phyloP scores from a whole-genome alignment of 2,329 filamentous ascomycete genomes.

The Diaporthe destruens region DNA sequence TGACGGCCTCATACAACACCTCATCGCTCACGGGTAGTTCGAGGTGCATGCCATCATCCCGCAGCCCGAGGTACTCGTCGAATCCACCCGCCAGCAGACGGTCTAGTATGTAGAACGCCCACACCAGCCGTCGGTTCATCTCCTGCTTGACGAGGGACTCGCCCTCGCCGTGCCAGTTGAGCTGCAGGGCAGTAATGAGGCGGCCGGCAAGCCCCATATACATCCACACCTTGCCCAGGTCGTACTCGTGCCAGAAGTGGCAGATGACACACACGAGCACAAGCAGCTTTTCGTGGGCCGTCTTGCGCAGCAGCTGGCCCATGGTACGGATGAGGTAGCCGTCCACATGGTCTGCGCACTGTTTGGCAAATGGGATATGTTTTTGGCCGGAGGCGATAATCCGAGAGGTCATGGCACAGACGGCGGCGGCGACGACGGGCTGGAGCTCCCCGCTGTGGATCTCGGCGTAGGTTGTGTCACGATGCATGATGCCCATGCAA shows the following conservation, averaged over 20 bases:
- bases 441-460: slow-evolving; percentile 54
- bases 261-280: slow-evolving; percentile 53
- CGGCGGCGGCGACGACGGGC: slow-evolving; percentile 53
- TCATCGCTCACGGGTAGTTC: slow-evolving; percentile 53
- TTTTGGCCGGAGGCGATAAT: slow-evolving; percentile 52
- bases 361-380: slow-evolving; percentile 53
- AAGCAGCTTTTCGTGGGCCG: slow-evolving; percentile 44
- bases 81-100: slow-evolving; percentile 55
- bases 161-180: slow-evolving; percentile 54
- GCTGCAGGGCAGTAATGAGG: slow-evolving; percentile 54
- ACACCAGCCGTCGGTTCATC: slow-evolving; percentile 52
- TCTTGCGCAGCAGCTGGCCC: slow-evolving; percentile 52
- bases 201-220: slow-evolving; percentile 54
- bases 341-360: slow-evolving; percentile 56
- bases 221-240: slow-evolving; percentile 57
- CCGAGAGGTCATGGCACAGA: slow-evolving; percentile 54
- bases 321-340: slow-evolving; percentile 56
- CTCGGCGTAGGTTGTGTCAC: slow-evolving; percentile 50
- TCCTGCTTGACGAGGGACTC: slow-evolving; percentile 54
- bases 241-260: slow-evolving; percentile 53
- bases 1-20: slow-evolving; percentile 48
- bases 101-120: slow-evolving; percentile 56
- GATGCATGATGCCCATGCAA: slow-evolving; percentile 56
- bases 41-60: slow-evolving; percentile 55
- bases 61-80: slow-evolving; percentile 55